Base-by-base conservation (phyloP, 2,329 filamentous ascomycete genomes). In the Colletotrichum lupini region DNA sequence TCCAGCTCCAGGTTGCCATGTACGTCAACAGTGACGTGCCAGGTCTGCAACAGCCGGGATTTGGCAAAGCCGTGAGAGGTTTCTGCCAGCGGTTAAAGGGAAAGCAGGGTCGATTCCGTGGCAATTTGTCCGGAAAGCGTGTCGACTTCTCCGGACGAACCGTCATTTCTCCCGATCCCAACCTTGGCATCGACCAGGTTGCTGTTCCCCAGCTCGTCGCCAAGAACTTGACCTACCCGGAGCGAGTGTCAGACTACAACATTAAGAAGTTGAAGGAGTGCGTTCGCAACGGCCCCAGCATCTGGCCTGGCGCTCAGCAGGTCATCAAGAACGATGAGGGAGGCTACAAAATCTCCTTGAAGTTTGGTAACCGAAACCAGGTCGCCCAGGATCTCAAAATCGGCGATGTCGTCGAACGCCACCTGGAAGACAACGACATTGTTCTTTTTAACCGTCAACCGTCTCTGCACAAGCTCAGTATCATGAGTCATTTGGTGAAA, bases 381-480 rank as follows among this genome's bases (percentile, higher is more conserved):
- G 89, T 92, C n/a, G 95, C 96, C 0, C 90, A 92, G 30, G 87
- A 94, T 57, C 88, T 99, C 26, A 88, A 91, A 62, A 90, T 94
- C 78, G 97, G 97, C 16, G 97, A 99, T 81, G 87, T 96, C 46
- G 96, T 99, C 5, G 95, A 99, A 80, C 92, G 97, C 35, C 97
- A 99, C 85, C 88, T 99, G 1, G 95, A 98, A 80, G 96, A 99
- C 79, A 94, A 95, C 61, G 97, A 99, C 81, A 93, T 98, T 77
- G 96, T 98, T 1, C 90, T 99, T 0, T 99, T 99, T 89, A 99
- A 99, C 81, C 94, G 97, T 74, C 97, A 99, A 80, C 97, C 97
- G 0, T 99, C 97, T 1, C 89, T 99, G 9, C 97, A 99, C 88
- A 99, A 98, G 83, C 93, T 99, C 76, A 98, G 95, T 91, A 99